A percentile compares a stretch with the other conserved stretches of the same genome.
Evolutionary conservation across 2,329 filamentous ascomycete species (phyloP).

Genomic region (Acrocalymma vagum): DNA sequence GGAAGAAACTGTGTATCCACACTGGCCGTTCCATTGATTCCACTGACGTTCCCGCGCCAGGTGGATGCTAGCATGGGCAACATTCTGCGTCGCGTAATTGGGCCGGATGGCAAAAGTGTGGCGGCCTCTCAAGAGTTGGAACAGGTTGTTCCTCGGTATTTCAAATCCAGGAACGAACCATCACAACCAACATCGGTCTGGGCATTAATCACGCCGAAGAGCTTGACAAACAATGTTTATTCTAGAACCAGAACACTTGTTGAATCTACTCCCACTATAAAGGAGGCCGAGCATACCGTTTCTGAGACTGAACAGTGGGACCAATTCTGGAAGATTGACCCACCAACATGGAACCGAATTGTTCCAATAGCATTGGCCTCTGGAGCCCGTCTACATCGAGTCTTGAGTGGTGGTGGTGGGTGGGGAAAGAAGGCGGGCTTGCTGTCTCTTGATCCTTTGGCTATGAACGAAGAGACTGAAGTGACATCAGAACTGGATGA

Average conservation of each 20-base stretch:
- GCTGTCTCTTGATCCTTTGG: conserved; percentile 74
- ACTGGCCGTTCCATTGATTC: conserved; percentile 62
- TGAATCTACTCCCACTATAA: neutral
- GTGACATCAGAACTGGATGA: conserved; percentile 5
- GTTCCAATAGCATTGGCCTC: conserved; percentile 26
- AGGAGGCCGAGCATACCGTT: conserved; percentile 16
- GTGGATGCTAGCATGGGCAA: conserved; percentile 78
- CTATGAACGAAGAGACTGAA: conserved; percentile 10
- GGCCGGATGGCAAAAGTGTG: conserved; percentile 51
- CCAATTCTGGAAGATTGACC: conserved; percentile 29
- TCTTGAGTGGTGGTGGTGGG: conserved; percentile 82
- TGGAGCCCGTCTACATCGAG: conserved; percentile 54
- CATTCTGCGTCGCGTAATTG: conserved; percentile 72
- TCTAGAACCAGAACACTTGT: neutral
- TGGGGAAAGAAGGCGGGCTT: conserved; percentile 85
- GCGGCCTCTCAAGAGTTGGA: conserved; percentile 80
- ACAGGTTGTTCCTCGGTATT: conserved; percentile 66
- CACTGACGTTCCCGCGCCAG: conserved; percentile 68
- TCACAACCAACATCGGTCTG: conserved; percentile 70
- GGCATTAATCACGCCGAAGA: conserved; percentile 73
- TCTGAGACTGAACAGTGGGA: conserved; percentile 15
- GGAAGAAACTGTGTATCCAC: conserved; percentile 7
- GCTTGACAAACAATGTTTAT: neutral
- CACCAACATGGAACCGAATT: conserved; percentile 27
- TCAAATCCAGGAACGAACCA: conserved; percentile 52